phyloP scores from a whole-genome alignment of 495 filamentous ascomycete species.

The Letharia lupina region DNA sequence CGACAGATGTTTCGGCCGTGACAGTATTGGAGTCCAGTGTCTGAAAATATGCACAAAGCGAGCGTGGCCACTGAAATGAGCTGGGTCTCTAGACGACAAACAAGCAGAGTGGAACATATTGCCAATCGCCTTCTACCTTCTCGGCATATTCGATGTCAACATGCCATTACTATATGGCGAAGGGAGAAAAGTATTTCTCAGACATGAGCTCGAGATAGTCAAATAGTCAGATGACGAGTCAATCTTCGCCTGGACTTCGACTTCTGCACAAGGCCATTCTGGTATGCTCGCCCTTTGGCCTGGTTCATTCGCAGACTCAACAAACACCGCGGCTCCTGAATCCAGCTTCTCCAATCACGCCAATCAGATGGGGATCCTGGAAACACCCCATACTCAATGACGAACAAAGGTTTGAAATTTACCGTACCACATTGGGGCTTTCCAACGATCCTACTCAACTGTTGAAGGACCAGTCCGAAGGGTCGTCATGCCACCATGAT shows the following conservation, averaged over 20 bases:
- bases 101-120: conserved; percentile 23
- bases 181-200: conserved; percentile 24
- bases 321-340: background rate
- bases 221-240: conserved; percentile 25
- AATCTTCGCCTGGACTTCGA: conserved; percentile 25
- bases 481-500: too few species aligned
- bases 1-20: conserved; percentile 17
- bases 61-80: conserved; percentile 27
- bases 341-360: background rate
- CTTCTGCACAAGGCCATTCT: background rate
- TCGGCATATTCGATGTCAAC: conserved; percentile 28
- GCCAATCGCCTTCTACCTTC: conserved; percentile 29
- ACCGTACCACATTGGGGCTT: too few species aligned
- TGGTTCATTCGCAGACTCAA: background rate
- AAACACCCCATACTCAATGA: too few species aligned
- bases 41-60: background rate
- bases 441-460: too few species aligned
- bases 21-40: conserved; percentile 25
- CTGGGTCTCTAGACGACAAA: conserved; percentile 26
- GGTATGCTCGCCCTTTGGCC: conserved; percentile 10
- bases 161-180: conserved; percentile 31
- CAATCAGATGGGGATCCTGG: too few species aligned
- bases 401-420: too few species aligned
- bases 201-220: conserved; percentile 30
- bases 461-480: too few species aligned